A percentile compares a stretch with the other conserved stretches of the same genome.
These are phyloP conservation scores for Coprinopsis cinerea DNA, from an alignment of 768 basidiomycete species.

Conservation along the genomic window DNA sequence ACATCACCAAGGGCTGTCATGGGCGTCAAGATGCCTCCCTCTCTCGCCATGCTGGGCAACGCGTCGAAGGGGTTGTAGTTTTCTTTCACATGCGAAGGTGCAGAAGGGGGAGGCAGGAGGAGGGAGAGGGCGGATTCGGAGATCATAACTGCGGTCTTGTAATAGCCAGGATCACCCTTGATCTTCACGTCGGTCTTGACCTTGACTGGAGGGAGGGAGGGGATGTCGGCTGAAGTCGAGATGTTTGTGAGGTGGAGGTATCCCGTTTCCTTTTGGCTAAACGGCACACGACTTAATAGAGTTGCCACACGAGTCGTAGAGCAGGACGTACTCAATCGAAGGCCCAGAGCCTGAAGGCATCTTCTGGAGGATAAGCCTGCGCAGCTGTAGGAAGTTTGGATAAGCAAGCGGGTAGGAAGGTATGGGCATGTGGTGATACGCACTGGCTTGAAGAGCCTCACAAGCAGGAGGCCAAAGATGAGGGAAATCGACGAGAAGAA, in stretches of 20 bases:
- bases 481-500: constrained; percentile 32
- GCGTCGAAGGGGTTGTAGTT: constrained; percentile 29
- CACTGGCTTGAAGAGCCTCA: constrained; percentile 36
- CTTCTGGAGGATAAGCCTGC: constrained; percentile 48
- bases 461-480: constrained; percentile 25
- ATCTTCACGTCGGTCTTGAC: constrained; percentile 60
- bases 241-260: constrained; percentile 62
- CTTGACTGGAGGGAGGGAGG: constrained; percentile 34
- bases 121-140: constrained; percentile 73
- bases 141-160: constrained; percentile 43
- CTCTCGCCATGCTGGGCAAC: constrained; percentile 50
- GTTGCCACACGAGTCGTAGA: background rate
- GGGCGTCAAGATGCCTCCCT: constrained; percentile 81
- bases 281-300: background rate
- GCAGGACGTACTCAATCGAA: constrained; percentile 48
- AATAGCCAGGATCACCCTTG: constrained; percentile 75
- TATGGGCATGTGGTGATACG: constrained; percentile 13
- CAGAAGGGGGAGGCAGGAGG: constrained; percentile 38
- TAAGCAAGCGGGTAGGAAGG: background rate
- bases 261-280: constrained; percentile 55
- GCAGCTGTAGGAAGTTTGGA: constrained; percentile 31
- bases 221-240: constrained; percentile 43
- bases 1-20: constrained; percentile 77
- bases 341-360: constrained; percentile 60
- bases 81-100: constrained; percentile 9